These are phyloP conservation scores for Saccharomycopsis sp. DNA, from an alignment of 805 yeast genomes.

Conservation along the genomic window DNA sequence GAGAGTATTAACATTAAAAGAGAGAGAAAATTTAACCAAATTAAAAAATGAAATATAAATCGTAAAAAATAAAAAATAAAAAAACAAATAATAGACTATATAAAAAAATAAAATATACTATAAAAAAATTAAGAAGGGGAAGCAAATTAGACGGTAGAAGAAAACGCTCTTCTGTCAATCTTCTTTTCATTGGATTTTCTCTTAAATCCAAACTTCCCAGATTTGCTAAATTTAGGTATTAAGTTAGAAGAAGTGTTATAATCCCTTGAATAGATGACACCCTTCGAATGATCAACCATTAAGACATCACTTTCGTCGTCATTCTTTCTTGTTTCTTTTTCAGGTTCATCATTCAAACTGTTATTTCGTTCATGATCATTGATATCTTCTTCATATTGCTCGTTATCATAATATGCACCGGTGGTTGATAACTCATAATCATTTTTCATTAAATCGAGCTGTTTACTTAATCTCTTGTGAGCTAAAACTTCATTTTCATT, in stretches of 20 bases:
- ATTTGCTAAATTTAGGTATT: conserved; percentile 12
- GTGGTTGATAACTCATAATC: neutral
- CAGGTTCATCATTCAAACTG: conserved; percentile 1
- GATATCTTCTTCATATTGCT: neutral
- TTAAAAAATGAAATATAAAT: neutral
- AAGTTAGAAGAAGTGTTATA: conserved; percentile 13
- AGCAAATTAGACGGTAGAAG: conserved; percentile 2
- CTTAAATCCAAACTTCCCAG: conserved; percentile 11
- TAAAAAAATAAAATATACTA: neutral
- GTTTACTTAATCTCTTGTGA: neutral
- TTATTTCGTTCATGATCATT: conserved; percentile 2
- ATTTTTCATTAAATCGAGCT: neutral
- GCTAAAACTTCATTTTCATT: neutral
- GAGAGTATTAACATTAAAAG: too few species aligned
- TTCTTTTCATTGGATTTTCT: conserved; percentile 10
- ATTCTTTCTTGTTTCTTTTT: conserved; percentile 14
- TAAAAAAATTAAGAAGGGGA: neutral
- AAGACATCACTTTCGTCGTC: conserved; percentile 16
- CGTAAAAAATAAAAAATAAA: conserved; percentile 3
- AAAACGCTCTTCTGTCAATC: conserved; percentile 12
- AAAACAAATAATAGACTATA: neutral
- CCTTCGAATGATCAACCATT: conserved; percentile 19
- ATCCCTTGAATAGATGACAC: conserved; percentile 19
- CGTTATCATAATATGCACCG: conserved; percentile 3
- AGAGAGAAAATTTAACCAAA: conserved; percentile 3